A percentile compares a stretch with the other conserved stretches of the same genome.
These are phyloP conservation scores for Anethum foeniculum DNA, from an alignment of 140 eudicot genomes.

Conservation along the genomic window DNA sequence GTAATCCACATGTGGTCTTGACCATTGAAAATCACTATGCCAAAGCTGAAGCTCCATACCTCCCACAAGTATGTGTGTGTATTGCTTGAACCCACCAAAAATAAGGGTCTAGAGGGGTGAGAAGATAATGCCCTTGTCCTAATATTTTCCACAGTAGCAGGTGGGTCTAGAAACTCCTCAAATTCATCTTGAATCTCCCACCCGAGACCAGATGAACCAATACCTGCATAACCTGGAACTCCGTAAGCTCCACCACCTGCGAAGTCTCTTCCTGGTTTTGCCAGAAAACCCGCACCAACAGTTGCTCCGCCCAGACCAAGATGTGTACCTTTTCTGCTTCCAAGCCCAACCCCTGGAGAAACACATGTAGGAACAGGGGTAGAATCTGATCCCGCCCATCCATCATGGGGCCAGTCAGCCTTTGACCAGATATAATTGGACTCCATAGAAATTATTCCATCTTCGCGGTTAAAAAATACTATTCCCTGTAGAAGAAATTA, in stretches of 20 bases:
- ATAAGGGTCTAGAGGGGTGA: constrained; percentile 91
- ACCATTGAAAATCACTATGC: background rate
- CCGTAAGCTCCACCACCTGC: constrained; percentile 44
- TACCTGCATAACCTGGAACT: constrained; percentile 43
- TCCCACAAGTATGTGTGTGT: constrained; percentile 91
- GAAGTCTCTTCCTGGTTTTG: constrained; percentile 43
- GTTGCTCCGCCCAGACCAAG: constrained; percentile 96
- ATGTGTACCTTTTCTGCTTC: constrained; percentile 71
- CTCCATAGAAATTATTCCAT: constrained; percentile 37
- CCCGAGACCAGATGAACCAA: constrained; percentile 60
- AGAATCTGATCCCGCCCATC: constrained; percentile 91
- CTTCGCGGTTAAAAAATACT: constrained; percentile 62
- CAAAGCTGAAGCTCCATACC: constrained; percentile 34
- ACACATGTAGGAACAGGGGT: constrained; percentile 80
- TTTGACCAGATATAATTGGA: constrained; percentile 76
- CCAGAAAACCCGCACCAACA: constrained; percentile 50
- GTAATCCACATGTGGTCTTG: background rate
- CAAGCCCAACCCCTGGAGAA: constrained; percentile 85
- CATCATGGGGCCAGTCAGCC: constrained; percentile 95
- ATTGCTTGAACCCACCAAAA: constrained; percentile 95
- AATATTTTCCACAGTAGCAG: constrained; percentile 72
- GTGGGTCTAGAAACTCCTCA: constrained; percentile 83
- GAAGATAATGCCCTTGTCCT: constrained; percentile 70
- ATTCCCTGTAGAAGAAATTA: constrained; percentile 52
- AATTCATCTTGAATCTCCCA: constrained; percentile 88